Conservation (phyloP, 1,284 basidiomycete species). For the Quambalaria eucalypti region DNA sequence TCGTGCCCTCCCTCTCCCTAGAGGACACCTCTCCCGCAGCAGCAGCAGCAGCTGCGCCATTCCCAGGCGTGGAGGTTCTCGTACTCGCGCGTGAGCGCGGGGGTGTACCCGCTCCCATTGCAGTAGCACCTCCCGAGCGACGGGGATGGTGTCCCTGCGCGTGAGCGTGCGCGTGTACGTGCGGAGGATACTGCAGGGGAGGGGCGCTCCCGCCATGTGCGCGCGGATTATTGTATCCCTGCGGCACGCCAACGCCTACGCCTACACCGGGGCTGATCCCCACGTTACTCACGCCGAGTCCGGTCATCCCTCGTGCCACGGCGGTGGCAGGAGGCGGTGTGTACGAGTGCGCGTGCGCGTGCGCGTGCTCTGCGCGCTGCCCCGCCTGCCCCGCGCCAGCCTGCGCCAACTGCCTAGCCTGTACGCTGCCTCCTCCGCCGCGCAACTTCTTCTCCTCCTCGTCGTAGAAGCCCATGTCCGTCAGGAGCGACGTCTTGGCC, state of each 20-base stretch:
- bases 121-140: too few species aligned
- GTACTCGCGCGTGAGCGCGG: background rate
- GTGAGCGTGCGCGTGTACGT: background rate
- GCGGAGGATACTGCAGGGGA: background rate
- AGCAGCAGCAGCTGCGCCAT: background rate
- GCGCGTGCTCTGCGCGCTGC: background rate
- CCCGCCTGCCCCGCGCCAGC: background rate
- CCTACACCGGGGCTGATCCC: too few species aligned
- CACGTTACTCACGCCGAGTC: too few species aligned
- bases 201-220: background rate
- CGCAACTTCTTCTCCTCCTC: background rate
- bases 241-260: too few species aligned
- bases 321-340: background rate
- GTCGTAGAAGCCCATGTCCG: conserved; percentile 10
- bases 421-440: background rate
- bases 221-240: too few species aligned
- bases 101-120: background rate
- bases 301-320: too few species aligned
- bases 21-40: background rate
- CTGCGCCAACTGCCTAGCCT: background rate
- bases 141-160: background rate
- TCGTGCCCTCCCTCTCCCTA: background rate
- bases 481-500: conserved; percentile 24
- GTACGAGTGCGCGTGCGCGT: background rate
- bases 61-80: background rate